Evolutionary conservation across 176 grass and related monocot species (phyloP).

Genomic region (Zea mays): DNA sequence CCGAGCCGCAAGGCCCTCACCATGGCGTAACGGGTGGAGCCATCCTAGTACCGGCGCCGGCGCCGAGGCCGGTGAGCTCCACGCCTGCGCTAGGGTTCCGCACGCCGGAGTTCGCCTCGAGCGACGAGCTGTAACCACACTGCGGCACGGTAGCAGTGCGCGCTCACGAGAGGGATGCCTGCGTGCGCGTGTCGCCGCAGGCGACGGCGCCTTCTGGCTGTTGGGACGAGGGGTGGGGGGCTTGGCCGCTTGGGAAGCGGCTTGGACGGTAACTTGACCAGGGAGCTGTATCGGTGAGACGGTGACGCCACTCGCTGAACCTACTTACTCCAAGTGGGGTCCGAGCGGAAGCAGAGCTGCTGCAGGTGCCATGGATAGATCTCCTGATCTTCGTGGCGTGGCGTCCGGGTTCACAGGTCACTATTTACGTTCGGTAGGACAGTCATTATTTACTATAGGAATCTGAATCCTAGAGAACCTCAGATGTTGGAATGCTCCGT

Average conservation of each 20-base stretch:
- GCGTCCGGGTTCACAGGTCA: neutral
- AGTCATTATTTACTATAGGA: constrained; percentile 6
- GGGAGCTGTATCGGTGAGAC: no score
- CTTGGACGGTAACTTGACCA: constrained; percentile 2
- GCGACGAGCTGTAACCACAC: neutral
- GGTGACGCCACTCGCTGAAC: neutral
- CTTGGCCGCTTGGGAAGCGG: neutral
- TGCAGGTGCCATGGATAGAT: neutral
- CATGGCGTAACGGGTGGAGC: constrained; percentile 27
- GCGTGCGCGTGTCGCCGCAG: constrained; percentile 22
- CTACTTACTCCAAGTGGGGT: neutral
- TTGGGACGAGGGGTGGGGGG: no score
- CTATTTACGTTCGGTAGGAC: neutral
- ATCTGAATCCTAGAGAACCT: neutral
- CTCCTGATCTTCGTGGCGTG: neutral
- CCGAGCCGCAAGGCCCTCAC: constrained; percentile 32
- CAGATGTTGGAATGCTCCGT: neutral
- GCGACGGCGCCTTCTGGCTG: neutral
- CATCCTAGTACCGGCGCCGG: constrained; percentile 34
- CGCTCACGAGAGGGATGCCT: neutral
- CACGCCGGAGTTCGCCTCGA: neutral
- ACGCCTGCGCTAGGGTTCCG: constrained; percentile 14
- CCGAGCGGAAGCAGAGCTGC: neutral
- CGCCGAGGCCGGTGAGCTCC: neutral
- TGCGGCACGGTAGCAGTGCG: neutral